Percentiles rank a stretch among this genome's conserved stretches.
phyloP scores from a whole-genome alignment of 1,284 basidiomycete species.

The Hortiboletus rubellus region DNA sequence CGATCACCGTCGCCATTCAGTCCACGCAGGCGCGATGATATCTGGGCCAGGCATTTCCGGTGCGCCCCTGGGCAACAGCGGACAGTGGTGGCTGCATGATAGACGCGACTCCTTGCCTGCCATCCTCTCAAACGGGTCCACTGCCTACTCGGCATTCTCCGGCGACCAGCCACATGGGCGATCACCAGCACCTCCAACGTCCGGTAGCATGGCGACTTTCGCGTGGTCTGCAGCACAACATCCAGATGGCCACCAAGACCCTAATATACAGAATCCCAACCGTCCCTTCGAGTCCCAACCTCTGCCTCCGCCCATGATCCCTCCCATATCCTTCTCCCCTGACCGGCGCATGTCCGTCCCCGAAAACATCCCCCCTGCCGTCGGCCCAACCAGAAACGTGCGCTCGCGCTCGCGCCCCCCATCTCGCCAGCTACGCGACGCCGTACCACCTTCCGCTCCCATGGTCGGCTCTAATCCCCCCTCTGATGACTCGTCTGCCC shows the following conservation, averaged over 20 bases:
- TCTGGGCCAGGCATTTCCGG: conserved; percentile 30
- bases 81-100: conserved; percentile 60
- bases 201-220: conserved; percentile 64
- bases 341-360: conserved; percentile 77
- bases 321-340: conserved; percentile 54
- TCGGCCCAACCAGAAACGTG: conserved; percentile 52
- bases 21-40: conserved; percentile 56
- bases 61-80: conserved; percentile 14
- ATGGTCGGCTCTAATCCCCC: conserved; percentile 36
- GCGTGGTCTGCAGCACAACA: conserved; percentile 65
- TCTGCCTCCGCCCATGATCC: conserved; percentile 48
- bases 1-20: conserved; percentile 68
- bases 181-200: conserved; percentile 54
- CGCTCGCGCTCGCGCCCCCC: conserved; percentile 72
- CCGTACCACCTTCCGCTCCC: conserved; percentile 39
- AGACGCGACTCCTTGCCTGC: conserved; percentile 72
- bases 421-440: conserved; percentile 56
- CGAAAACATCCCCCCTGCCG: conserved; percentile 48
- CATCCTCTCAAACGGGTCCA: conserved; percentile 61
- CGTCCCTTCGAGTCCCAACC: conserved; percentile 41
- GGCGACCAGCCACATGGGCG: conserved; percentile 64
- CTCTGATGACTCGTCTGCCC: conserved; percentile 41
- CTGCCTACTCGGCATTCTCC: conserved; percentile 60
- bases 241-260: conserved; percentile 42
- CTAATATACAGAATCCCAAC: conserved; percentile 40